These are phyloP conservation scores for Vitis amurensis DNA, from an alignment of 164 flowering plant species.

Conservation along the genomic window DNA sequence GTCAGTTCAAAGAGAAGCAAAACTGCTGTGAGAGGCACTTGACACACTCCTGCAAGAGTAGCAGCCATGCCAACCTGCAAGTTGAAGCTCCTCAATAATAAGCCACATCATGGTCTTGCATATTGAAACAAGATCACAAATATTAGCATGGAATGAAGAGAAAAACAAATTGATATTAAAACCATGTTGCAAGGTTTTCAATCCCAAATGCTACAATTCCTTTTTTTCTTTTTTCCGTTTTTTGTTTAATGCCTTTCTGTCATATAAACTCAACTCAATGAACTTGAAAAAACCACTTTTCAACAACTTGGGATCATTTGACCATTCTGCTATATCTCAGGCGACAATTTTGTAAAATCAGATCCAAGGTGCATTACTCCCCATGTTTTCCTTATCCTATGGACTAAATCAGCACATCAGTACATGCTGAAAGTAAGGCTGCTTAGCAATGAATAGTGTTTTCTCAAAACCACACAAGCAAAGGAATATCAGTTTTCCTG, in stretches of 20 bases:
- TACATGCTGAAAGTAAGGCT: not conserved
- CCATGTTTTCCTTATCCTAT: not conserved
- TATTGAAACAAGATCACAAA: too few species aligned
- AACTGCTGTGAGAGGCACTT: constrained; percentile 92
- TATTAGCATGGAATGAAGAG: too few species aligned
- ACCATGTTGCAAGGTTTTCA: not conserved
- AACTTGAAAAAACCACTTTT: not conserved
- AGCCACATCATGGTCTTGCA: not conserved
- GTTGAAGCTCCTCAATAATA: not conserved
- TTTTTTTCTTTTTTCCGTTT: too few species aligned
- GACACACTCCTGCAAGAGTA: constrained; percentile 95
- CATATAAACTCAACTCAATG: not conserved
- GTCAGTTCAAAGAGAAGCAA: constrained; percentile 89
- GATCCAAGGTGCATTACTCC: not conserved
- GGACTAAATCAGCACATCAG: not conserved
- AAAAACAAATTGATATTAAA: not conserved
- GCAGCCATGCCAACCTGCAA: constrained; percentile 99
- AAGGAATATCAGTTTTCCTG: not conserved
- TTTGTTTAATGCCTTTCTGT: not conserved
- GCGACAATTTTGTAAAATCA: not conserved
- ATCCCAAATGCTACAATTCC: not conserved
- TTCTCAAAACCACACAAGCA: not conserved
- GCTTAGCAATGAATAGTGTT: not conserved
- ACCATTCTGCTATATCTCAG: not conserved
- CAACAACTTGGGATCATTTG: not conserved